Percentiles rank a stretch among this genome's conserved stretches.
Conservation (phyloP, 441 rosid species). For the Gossypium gossypioides region DNA sequence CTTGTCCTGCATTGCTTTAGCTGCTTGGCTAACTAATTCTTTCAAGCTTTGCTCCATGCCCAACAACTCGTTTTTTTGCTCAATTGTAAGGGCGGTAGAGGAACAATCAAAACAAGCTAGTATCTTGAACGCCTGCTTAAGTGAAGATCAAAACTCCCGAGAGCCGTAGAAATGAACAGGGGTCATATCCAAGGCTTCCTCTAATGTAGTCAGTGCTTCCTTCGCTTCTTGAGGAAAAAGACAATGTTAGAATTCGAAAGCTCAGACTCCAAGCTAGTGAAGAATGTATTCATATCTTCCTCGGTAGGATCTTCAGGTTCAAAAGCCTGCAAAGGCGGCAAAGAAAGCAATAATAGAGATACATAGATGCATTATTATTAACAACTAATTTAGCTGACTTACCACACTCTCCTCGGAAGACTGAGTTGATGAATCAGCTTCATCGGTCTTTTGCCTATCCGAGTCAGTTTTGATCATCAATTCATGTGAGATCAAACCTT, state of each 20-base stretch:
- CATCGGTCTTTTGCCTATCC: background rate
- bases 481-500: background rate
- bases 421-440: background rate
- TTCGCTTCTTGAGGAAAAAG: background rate
- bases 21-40: background rate
- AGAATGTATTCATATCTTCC: constrained; percentile 1
- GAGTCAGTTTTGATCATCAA: background rate
- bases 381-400: background rate
- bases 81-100: background rate
- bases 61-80: background rate
- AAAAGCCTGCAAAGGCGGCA: background rate
- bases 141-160: background rate
- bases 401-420: background rate
- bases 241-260: background rate
- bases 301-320: background rate
- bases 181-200: background rate
- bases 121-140: background rate
- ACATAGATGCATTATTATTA: background rate
- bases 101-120: background rate
- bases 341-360: background rate
- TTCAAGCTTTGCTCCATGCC: background rate
- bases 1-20: background rate
- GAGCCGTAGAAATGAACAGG: background rate
- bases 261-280: background rate
- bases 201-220: background rate